Evolutionary conservation across 139 green algal genomes (phyloP).

Genomic region (Chlorella ohadii): DNA sequence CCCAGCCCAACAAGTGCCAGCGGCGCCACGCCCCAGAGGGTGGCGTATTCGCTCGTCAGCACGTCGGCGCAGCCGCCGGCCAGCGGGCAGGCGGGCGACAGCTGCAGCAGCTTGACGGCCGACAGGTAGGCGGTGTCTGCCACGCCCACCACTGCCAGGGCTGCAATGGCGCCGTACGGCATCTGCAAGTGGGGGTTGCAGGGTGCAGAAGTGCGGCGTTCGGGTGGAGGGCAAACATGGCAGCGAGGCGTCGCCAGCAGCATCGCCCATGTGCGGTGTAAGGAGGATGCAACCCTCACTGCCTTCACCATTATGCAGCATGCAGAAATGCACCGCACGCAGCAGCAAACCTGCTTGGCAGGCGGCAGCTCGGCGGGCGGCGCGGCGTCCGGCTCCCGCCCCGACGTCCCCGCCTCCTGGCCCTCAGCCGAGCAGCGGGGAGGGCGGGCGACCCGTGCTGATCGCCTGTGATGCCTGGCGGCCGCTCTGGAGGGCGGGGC

Average conservation of each 20-base stretch:
- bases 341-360: neutral
- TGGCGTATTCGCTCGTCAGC: slow-evolving; percentile 74
- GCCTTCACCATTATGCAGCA: too few species aligned
- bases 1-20: slow-evolving; percentile 71
- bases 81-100: slow-evolving; percentile 69
- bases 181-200: neutral
- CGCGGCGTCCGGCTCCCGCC: neutral
- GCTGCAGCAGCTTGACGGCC: slow-evolving; percentile 68
- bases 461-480: too few species aligned
- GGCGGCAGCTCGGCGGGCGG: neutral
- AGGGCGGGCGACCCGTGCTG: neutral
- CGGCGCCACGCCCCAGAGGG: slow-evolving; percentile 78
- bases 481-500: too few species aligned
- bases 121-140: slow-evolving; percentile 88
- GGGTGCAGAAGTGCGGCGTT: too few species aligned
- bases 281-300: too few species aligned
- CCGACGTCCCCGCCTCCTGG: neutral
- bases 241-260: too few species aligned
- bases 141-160: slow-evolving; percentile 58
- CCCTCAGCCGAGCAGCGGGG: neutral
- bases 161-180: slow-evolving; percentile 45
- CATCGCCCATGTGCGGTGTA: too few species aligned
- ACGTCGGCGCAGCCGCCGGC: slow-evolving; percentile 75
- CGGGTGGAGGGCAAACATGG: too few species aligned
- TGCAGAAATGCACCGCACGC: neutral